These are phyloP conservation scores for Citrus sp. DNA, from an alignment of 345 rosid species.

Conservation along the genomic window DNA sequence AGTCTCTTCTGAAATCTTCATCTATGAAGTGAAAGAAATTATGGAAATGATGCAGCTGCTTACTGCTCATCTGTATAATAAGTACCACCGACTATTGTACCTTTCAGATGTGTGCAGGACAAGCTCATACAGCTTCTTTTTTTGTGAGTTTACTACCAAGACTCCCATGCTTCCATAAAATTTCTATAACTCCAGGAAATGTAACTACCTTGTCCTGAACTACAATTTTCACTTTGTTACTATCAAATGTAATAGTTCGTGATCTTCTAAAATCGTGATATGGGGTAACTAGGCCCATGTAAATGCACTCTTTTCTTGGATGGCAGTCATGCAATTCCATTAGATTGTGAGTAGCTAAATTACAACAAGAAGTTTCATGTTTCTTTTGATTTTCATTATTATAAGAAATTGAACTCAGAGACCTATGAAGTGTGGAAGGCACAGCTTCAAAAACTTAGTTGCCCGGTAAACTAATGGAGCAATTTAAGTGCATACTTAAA, in stretches of 20 bases:
- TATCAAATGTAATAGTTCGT: not conserved
- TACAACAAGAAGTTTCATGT: not conserved
- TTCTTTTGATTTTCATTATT: not conserved
- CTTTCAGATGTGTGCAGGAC: not conserved
- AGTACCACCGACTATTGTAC: not conserved
- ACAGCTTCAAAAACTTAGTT: not conserved
- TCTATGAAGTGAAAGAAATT: not conserved
- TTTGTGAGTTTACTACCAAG: not conserved
- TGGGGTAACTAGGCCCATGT: too few species aligned
- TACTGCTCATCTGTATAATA: not conserved
- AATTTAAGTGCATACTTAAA: not conserved
- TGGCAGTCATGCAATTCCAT: not conserved
- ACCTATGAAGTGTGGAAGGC: not conserved
- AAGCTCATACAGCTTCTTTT: not conserved
- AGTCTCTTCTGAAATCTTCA: not conserved
- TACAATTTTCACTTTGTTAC: not conserved
- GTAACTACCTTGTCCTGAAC: not conserved
- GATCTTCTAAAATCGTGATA: not conserved
- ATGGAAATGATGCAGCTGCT: not conserved
- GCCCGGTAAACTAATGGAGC: not conserved
- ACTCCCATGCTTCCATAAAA: not conserved
- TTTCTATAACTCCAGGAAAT: not conserved
- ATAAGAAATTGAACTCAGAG: not conserved
- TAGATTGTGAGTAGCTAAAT: not conserved
- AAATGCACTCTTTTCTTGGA: not conserved